phyloP scores from a whole-genome alignment of 2,329 filamentous ascomycete genomes.

The Thyridium curvatum region DNA sequence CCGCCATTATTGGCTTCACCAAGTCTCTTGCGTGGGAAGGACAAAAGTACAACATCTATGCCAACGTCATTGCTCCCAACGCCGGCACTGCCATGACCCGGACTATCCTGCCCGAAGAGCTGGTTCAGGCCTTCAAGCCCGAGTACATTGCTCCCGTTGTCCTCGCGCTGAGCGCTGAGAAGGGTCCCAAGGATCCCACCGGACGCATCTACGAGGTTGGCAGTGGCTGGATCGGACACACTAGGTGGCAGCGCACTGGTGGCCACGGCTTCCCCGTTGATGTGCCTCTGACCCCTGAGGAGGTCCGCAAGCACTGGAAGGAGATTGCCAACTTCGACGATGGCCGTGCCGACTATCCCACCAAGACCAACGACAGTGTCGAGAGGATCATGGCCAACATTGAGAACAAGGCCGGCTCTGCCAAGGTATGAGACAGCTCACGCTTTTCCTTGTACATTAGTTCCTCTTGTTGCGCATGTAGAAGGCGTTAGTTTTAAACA shows the following conservation, averaged over 20 bases:
- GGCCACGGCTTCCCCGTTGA: conserved; percentile 90
- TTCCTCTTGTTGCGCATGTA: conserved; percentile 11
- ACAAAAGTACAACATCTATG: conserved; percentile 93
- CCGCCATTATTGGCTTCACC: conserved; percentile 91
- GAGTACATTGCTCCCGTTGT: conserved; percentile 96
- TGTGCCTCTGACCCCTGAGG: conserved; percentile 76
- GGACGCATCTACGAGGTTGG: conserved; percentile 92
- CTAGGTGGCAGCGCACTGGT: conserved; percentile 88
- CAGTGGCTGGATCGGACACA: conserved; percentile 86
- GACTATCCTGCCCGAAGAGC: conserved; percentile 90
- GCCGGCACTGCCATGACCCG: conserved; percentile 93
- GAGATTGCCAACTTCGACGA: conserved; percentile 84
- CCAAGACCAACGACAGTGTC: conserved; percentile 68
- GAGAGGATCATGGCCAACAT: conserved; percentile 78
- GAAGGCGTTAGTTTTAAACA: conserved; percentile 12
- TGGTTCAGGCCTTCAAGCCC: conserved; percentile 98
- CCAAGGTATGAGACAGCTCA: conserved; percentile 49
- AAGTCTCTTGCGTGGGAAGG: conserved; percentile 89
- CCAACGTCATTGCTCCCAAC: conserved; percentile 97
- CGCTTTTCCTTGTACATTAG: conserved; percentile 13
- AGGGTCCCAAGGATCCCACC: conserved; percentile 75
- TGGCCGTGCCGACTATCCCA: conserved; percentile 79
- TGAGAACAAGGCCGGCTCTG: conserved; percentile 61
- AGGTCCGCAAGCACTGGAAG: conserved; percentile 68
- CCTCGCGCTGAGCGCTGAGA: conserved; percentile 76